Conservation (phyloP, 257 asterid genomes). For the Cruciata laevipes region DNA sequence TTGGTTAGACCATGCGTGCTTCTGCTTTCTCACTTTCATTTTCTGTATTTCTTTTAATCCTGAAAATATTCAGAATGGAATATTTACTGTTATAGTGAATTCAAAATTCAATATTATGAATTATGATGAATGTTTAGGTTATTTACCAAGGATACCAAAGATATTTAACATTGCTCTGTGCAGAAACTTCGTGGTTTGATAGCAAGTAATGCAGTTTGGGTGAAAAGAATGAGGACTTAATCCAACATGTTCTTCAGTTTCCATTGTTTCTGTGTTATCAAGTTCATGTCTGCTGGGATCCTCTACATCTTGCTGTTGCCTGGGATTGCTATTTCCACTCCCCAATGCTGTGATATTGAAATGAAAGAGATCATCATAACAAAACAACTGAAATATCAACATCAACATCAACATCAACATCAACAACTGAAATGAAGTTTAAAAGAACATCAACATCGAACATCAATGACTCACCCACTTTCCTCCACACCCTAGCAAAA, state of each 20-base stretch:
- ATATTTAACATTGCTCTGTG: conserved; percentile 1
- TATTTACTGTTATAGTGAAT: too few relatives aligned
- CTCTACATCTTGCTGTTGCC: neutral
- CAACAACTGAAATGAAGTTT: too few relatives aligned
- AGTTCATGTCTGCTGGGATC: neutral
- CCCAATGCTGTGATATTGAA: neutral
- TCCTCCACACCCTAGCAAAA: neutral
- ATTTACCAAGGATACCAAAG: conserved; percentile 7
- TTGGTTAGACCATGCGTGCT: conserved; percentile 8
- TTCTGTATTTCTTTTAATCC: conserved; percentile 9
- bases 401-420: too few relatives aligned
- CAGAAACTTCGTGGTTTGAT: conserved; percentile 2
- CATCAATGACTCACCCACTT: conserved; percentile 5
- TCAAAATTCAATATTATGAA: too few relatives aligned
- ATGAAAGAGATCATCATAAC: too few relatives aligned
- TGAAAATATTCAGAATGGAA: neutral
- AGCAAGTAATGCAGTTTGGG: conserved; percentile 4
- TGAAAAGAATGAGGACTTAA: conserved; percentile 1
- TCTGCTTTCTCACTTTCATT: conserved; percentile 2
- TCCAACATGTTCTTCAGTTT: neutral
- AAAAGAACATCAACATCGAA: too few relatives aligned
- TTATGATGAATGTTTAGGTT: neutral
- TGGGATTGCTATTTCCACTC: neutral
- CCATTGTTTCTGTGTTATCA: neutral
- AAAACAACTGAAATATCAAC: too few relatives aligned